Base-by-base conservation (phyloP, 805 yeast species). In the Starmerella apicola region DNA sequence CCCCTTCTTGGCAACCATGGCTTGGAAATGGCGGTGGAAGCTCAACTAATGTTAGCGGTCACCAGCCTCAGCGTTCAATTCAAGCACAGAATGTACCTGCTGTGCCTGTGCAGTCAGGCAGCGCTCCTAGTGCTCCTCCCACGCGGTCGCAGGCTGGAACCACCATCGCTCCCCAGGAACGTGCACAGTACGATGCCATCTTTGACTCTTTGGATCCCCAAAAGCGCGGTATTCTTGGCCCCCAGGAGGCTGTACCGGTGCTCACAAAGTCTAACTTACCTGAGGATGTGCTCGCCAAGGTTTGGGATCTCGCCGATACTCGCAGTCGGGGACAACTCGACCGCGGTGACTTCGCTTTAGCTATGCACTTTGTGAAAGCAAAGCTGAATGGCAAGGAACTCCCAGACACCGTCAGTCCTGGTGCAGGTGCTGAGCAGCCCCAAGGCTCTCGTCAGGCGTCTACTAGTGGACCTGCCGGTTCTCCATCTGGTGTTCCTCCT, bases 241-340 rank as follows among this genome's bases (percentile, higher is more conserved):
- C 95, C 3, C 74, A 69, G 43, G 83, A 83, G 49, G 84, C 91
- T 33, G 98, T 94, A 5, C 78, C 80, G 6, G 84, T 86, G 57
- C 72, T 91, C 51, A 76, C 83, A 68, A 80, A 91, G 8, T 88
- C 97, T 3, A 81, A 82, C 46, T 71, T 91, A 44, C 71, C 77
- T 37, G 95, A 86, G 53, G 86, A 82, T 37, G 76, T 74, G 17
- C 69, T 91, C 46, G 98, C 97, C 1, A 64, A 74, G 19, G 76
- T 88, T 32, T 91, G 99, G 99, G 98, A 91, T 61, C 67, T 91
- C 50, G 75, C 97, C 8, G 96, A 91, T 58, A 70, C 84, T 46
- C 80, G 82, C 50, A 84, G 84, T 59, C 74, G 81, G 32, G 96
- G 95, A 20, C 70, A 70, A 31, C 84, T 91, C 55, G 70, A 82